phyloP scores from a whole-genome alignment of 2,329 filamentous ascomycete genomes.

The Thielaviopsis punctulata region DNA sequence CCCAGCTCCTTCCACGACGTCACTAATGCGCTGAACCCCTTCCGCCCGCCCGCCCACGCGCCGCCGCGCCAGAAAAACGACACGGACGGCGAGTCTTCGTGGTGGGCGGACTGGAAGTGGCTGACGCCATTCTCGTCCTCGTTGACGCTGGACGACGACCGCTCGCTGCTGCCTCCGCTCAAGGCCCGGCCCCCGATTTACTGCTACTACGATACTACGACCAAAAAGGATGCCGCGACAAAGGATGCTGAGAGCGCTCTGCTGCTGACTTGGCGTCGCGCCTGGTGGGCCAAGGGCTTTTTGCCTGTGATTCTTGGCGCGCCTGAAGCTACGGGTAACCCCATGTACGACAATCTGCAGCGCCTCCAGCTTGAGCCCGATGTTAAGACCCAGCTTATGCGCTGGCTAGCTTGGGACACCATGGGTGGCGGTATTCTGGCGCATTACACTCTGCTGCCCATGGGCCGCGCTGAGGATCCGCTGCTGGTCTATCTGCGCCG shows the following conservation, averaged over 20 bases:
- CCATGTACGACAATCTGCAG: slow-evolving; percentile 56
- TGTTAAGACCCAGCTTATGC: slow-evolving; percentile 54
- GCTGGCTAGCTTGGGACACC: slow-evolving; percentile 84
- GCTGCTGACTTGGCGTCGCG: slow-evolving; percentile 72
- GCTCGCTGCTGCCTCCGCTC: slow-evolving; percentile 67
- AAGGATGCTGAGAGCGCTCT: slow-evolving; percentile 61
- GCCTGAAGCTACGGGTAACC: slow-evolving; percentile 69
- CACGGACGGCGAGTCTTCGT: slow-evolving; percentile 59
- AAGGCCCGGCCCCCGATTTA: slow-evolving; percentile 57
- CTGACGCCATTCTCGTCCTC: slow-evolving; percentile 67
- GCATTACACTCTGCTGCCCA: slow-evolving; percentile 68
- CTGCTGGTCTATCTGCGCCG: slow-evolving; percentile 56
- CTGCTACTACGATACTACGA: slow-evolving; percentile 69
- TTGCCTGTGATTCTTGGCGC: slow-evolving; percentile 64
- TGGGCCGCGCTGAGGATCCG: slow-evolving; percentile 57
- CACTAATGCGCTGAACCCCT: slow-evolving; percentile 43
- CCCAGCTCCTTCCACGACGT: slow-evolving; percentile 23
- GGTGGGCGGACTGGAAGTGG: slow-evolving; percentile 86
- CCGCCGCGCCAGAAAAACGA: slow-evolving; percentile 63
- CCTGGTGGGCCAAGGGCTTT: slow-evolving; percentile 94
- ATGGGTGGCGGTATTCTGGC: slow-evolving; percentile 74
- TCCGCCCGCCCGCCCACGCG: slow-evolving; percentile 51
- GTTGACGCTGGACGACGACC: slow-evolving; percentile 63
- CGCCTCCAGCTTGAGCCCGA: slow-evolving; percentile 38
- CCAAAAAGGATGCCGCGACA: slow-evolving; percentile 42